Conservation (phyloP, 164 flowering plant genomes). For the Nelumbo lutea region DNA sequence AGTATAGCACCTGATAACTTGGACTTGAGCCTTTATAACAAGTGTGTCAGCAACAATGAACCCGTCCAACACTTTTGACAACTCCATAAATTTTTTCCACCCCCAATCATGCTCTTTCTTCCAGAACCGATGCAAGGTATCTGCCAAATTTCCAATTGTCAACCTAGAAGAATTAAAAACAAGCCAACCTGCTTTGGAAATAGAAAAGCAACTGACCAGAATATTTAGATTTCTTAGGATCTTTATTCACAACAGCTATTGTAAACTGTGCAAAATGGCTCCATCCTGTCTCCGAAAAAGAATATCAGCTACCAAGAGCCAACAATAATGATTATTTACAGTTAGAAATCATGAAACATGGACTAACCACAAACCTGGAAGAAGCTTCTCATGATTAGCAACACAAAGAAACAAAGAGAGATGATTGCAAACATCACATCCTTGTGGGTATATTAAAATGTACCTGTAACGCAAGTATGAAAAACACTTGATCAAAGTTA, state of each 20-base stretch:
- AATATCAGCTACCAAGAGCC: neutral
- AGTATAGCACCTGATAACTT: constrained; percentile 67
- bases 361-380: constrained; percentile 62
- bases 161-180: neutral
- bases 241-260: constrained; percentile 92
- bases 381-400: constrained; percentile 98
- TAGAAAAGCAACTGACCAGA: constrained; percentile 55
- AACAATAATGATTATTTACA: neutral
- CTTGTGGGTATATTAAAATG: constrained; percentile 91
- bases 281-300: constrained; percentile 56
- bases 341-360: neutral
- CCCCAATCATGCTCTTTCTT: constrained; percentile 99
- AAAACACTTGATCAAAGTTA: constrained; percentile 4
- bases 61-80: constrained; percentile 82
- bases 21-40: constrained; percentile 94
- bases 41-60: constrained; percentile 85
- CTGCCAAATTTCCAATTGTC: constrained; percentile 32
- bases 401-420: constrained; percentile 98
- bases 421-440: constrained; percentile 95
- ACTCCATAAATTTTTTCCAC: constrained; percentile 98
- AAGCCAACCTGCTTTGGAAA: neutral
- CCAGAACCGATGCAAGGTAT: constrained; percentile 85
- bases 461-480: constrained; percentile 49
- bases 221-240: constrained; percentile 91
- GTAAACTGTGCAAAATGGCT: constrained; percentile 99